A percentile compares a stretch with the other conserved stretches of the same genome.
These are phyloP conservation scores for Sporisorium sorghi DNA, from an alignment of 1,284 basidiomycete species.

Conservation along the genomic window DNA sequence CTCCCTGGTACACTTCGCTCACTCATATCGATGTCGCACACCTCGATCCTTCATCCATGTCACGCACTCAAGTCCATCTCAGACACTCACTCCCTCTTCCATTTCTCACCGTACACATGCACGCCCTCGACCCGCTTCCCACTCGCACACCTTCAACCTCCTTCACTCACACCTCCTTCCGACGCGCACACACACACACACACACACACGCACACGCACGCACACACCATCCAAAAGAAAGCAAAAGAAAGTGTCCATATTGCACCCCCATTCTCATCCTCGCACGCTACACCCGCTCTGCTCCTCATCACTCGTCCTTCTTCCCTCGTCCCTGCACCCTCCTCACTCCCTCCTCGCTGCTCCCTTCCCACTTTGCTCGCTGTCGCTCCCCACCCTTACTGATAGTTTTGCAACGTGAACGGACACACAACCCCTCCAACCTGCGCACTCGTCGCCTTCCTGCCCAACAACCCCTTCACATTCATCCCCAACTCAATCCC, in stretches of 20 bases:
- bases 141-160: neutral
- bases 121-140: too few relatives aligned
- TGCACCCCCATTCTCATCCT: neutral
- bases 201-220: constrained; percentile 4
- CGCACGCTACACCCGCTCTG: too few relatives aligned
- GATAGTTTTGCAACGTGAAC: constrained; percentile 43
- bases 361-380: too few relatives aligned
- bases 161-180: neutral
- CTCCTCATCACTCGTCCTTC: too few relatives aligned
- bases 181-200: neutral
- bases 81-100: too few relatives aligned
- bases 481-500: constrained; percentile 46
- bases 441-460: constrained; percentile 48
- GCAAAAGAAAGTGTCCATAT: constrained; percentile 19
- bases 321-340: too few relatives aligned
- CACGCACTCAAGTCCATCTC: too few relatives aligned
- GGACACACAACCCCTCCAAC: constrained; percentile 47
- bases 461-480: constrained; percentile 52
- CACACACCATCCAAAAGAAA: neutral
- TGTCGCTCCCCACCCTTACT: constrained; percentile 12
- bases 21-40: too few relatives aligned
- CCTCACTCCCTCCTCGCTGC: too few relatives aligned
- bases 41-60: too few relatives aligned
- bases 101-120: too few relatives aligned
- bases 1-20: too few relatives aligned